Base-by-base conservation (phyloP, 139 green algal genomes). In the Zygnema cylindricum region DNA sequence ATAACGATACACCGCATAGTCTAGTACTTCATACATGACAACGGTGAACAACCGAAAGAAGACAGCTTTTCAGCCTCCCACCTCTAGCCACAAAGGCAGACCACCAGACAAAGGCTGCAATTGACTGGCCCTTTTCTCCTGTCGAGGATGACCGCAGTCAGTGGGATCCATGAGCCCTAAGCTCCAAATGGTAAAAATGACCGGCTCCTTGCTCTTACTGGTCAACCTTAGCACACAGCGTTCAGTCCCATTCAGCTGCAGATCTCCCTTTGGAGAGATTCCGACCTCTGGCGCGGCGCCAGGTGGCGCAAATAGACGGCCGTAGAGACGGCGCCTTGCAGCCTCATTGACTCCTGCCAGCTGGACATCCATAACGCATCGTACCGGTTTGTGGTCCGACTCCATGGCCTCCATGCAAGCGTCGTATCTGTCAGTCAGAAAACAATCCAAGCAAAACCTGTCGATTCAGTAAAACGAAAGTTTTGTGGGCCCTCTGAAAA, bases 381-480 rank as follows among this genome's bases (percentile, higher is more conserved):
- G 93, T 41, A 98, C 96, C 3, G 96, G 96, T 93, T 97, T 98
- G 94, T 98, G 96, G 93, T 98, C 97, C 0, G 92, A 96, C 63
- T 98, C 96, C n/a, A 87, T 90, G 11, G 98, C 93, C 42, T 96
- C 92, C 78, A 96, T 82, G 57, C 35, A 41, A 0, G 49, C 36
- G 30, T 78, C 33, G 85, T 89, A 93, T 30, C 41, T 69, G 43
- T 36, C 57, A 35, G 30, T 30, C 30, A 30, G 30, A 30, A 30
- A 25, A 73, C n/a, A n/a, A n/a, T n/a, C n/a, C n/a, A 43, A n/a
- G n/a, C 1, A 86, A 2, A 86, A 54, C 2, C 30, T 22, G n/a
- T 23, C 32, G 32, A 25, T 79, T 32, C 63, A 2, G n/a, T 16
- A 3, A 75, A 32, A 32, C 33, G 35, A 2, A 36, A 3, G 77